Percentiles rank a stretch among this genome's conserved stretches.
These are phyloP conservation scores for Pseudisothecium myosuroides DNA, from an alignment of 225 moss, liverwort and hornwort species.

Conservation along the genomic window DNA sequence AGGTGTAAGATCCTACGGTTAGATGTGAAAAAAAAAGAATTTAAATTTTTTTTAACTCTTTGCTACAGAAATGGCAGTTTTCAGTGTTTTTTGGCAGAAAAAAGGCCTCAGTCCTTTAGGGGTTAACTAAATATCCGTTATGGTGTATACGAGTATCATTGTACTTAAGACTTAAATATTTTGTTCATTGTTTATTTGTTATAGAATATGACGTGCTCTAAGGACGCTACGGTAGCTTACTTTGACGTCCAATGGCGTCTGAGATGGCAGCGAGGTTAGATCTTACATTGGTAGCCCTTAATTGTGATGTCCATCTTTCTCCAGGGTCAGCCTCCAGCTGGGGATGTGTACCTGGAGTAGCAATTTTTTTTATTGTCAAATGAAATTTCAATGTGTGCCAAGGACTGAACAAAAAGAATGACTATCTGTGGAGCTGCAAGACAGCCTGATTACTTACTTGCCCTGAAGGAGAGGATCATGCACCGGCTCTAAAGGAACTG, in stretches of 20 bases:
- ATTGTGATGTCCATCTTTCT: not conserved
- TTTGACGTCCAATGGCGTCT: fast-evolving
- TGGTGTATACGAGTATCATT: not conserved
- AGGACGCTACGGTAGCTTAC: not conserved
- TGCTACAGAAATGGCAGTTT: too few relatives aligned
- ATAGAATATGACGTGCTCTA: not conserved
- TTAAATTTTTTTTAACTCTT: too few relatives aligned
- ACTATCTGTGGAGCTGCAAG: not conserved
- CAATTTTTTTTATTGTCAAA: not conserved
- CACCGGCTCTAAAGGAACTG: not conserved
- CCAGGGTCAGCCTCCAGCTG: not conserved
- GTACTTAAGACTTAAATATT: too few relatives aligned
- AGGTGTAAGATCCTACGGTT: too few relatives aligned
- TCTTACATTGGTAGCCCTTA: not conserved
- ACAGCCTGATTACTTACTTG: not conserved
- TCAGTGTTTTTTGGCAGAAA: too few relatives aligned
- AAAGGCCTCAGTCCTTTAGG: too few relatives aligned
- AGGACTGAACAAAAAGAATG: not conserved
- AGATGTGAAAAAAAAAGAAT: too few relatives aligned
- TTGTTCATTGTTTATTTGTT: not conserved
- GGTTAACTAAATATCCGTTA: too few relatives aligned
- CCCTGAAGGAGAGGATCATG: not conserved
- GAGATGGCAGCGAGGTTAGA: not conserved
- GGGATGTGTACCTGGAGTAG: not conserved
- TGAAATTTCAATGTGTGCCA: not conserved